A percentile compares a stretch with the other conserved stretches of the same genome.
phyloP scores from a whole-genome alignment of 805 yeast genomes.

The Yarrowia sp. region DNA sequence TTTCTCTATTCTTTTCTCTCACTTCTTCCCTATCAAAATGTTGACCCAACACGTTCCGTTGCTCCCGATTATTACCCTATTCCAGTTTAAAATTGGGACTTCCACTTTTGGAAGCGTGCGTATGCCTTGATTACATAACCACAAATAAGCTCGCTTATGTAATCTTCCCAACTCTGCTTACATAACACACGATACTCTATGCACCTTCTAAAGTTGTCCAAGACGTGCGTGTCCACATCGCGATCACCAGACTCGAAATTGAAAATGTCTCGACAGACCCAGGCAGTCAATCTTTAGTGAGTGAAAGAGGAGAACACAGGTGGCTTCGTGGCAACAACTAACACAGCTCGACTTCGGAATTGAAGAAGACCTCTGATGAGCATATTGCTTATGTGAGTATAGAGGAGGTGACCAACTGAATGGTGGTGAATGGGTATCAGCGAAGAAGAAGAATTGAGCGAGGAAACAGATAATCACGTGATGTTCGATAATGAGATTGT shows the following conservation, averaged over 20 bases:
- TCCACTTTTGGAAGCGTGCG: background rate
- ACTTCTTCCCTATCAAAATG: background rate
- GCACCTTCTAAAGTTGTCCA: slow-evolving; percentile 23
- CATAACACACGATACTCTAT: background rate
- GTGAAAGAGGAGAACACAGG: slow-evolving; percentile 5
- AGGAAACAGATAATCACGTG: no score
- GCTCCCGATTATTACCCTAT: slow-evolving; percentile 13
- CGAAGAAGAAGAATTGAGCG: background rate
- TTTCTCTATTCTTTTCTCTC: background rate
- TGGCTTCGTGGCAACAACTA: slow-evolving; percentile 6
- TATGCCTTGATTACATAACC: background rate
- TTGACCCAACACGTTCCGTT: slow-evolving; percentile 24
- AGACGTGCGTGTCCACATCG: slow-evolving; percentile 37
- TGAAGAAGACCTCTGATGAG: slow-evolving; percentile 49
- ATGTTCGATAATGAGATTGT: no score
- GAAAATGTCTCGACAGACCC: slow-evolving; percentile 37
- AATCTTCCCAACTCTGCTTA: background rate
- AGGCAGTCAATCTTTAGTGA: slow-evolving; percentile 43
- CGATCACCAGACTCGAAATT: slow-evolving; percentile 1
- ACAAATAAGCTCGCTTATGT: no score
- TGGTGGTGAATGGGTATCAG: no score
- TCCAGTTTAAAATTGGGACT: slow-evolving; percentile 1
- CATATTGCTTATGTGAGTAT: slow-evolving; percentile 45
- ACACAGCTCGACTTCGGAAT: slow-evolving; percentile 47
- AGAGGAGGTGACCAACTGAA: background rate